phyloP scores from a whole-genome alignment of 768 basidiomycete genomes.

The Lentinula lateritia region DNA sequence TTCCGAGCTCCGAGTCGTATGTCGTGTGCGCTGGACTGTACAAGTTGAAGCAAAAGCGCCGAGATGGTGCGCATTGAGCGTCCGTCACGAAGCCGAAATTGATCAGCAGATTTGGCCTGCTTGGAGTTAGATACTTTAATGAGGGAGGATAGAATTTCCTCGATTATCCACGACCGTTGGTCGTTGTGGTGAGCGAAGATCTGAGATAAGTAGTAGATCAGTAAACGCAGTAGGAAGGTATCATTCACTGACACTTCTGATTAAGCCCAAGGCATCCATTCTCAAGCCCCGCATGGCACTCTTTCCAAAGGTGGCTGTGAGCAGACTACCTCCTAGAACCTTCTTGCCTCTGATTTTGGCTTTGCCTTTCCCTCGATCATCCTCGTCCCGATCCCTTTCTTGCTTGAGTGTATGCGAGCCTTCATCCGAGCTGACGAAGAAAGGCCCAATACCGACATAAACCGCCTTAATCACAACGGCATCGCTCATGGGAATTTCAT shows the following conservation, averaged over 20 bases:
- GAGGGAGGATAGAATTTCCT: slow-evolving; percentile 87
- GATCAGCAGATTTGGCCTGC: slow-evolving; percentile 71
- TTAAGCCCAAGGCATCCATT: slow-evolving; percentile 75
- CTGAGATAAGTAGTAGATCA: slow-evolving; percentile 30
- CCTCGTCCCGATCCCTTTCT: slow-evolving; percentile 48
- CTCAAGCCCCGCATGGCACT: slow-evolving; percentile 79
- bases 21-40: slow-evolving; percentile 91
- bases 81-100: slow-evolving; percentile 69
- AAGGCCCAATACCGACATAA: slow-evolving; percentile 90
- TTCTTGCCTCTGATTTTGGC: slow-evolving; percentile 47
- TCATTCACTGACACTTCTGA: slow-evolving; percentile 65
- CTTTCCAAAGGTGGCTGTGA: slow-evolving; percentile 65
- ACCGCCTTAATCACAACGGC: slow-evolving; percentile 87
- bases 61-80: slow-evolving; percentile 90
- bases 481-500: slow-evolving; percentile 67
- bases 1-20: slow-evolving; percentile 65
- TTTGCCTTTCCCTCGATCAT: slow-evolving; percentile 32
- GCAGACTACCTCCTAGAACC: slow-evolving; percentile 38
- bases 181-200: slow-evolving; percentile 88
- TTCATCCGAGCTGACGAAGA: slow-evolving; percentile 77
- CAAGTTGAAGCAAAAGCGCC: slow-evolving; percentile 89
- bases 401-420: slow-evolving; percentile 46
- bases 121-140: slow-evolving; percentile 88
- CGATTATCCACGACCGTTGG: slow-evolving; percentile 96
- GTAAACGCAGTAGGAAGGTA: neutral